A percentile compares a stretch with the other conserved stretches of the same genome.
phyloP scores from a whole-genome alignment of 306 rosid genomes.

The Cucurbita moschata region DNA sequence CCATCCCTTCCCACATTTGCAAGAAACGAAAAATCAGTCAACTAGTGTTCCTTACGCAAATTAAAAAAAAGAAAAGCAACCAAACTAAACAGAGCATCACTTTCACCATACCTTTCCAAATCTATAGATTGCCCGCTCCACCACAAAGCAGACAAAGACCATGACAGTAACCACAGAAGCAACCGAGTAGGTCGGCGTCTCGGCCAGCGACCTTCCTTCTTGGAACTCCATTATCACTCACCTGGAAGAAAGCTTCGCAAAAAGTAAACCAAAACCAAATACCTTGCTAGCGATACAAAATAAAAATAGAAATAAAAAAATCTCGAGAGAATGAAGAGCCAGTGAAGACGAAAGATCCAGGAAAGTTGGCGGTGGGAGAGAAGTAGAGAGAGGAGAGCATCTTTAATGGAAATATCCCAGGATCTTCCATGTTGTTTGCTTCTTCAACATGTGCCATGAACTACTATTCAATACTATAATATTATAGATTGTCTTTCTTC shows the following conservation, averaged over 20 bases:
- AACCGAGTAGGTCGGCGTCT: slow-evolving; percentile 91
- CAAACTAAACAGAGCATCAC: neutral
- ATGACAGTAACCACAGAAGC: slow-evolving; percentile 80
- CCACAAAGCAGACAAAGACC: slow-evolving; percentile 72
- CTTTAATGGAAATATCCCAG: neutral
- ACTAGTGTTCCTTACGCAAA: neutral
- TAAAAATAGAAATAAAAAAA: neutral
- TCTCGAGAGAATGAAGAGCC: neutral
- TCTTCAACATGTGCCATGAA: slow-evolving; percentile 1
- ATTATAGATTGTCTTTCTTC: neutral
- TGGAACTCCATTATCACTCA: slow-evolving; percentile 25
- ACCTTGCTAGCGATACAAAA: neutral
- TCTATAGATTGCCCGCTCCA: slow-evolving; percentile 67
- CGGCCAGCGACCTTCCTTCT: slow-evolving; percentile 60
- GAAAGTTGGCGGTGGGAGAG: slow-evolving; percentile 27
- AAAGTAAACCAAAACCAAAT: neutral
- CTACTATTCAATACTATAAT: neutral
- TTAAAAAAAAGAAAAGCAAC: too few species aligned
- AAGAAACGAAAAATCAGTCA: neutral
- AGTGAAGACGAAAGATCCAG: slow-evolving; percentile 27
- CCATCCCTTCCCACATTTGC: neutral
- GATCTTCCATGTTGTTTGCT: slow-evolving; percentile 2
- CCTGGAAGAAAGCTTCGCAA: neutral
- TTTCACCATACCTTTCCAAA: slow-evolving; percentile 50
- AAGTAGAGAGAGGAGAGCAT: neutral